These are phyloP conservation scores for Chernovozyma sophiae-reginae DNA, from an alignment of 1,139 yeast species.

Conservation along the genomic window DNA sequence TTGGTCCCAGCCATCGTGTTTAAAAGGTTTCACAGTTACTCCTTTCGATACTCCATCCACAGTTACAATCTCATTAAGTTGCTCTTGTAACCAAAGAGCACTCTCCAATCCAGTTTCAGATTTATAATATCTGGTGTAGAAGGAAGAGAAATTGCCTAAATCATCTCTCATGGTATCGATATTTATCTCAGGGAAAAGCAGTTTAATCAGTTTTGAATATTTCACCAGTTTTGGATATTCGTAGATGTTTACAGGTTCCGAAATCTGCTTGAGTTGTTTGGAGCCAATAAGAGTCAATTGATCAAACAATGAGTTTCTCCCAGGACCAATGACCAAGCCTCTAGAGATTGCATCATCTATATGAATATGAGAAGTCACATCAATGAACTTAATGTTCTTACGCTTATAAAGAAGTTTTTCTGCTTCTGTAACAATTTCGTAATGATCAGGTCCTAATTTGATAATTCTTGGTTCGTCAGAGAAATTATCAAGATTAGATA, in stretches of 20 bases:
- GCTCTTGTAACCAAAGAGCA: constrained; percentile 64
- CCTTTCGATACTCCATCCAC: constrained; percentile 31
- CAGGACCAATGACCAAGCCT: constrained; percentile 22
- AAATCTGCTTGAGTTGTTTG: constrained; percentile 26
- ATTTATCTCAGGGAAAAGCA: constrained; percentile 39
- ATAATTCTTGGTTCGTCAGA: constrained; percentile 21
- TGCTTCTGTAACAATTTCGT: constrained; percentile 46
- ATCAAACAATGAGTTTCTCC: constrained; percentile 12
- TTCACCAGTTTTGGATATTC: constrained; percentile 50
- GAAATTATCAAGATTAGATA: neutral
- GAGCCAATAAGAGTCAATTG: constrained; percentile 22
- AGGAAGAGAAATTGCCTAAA: constrained; percentile 63
- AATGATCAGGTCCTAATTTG: constrained; percentile 36
- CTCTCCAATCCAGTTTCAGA: constrained; percentile 66
- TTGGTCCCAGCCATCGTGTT: constrained; percentile 44
- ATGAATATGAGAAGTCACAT: constrained; percentile 53
- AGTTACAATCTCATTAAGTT: constrained; percentile 37
- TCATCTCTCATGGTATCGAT: constrained; percentile 46
- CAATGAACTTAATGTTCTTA: constrained; percentile 59
- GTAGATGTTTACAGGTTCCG: constrained; percentile 35
- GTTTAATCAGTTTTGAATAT: constrained; percentile 37
- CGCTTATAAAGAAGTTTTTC: constrained; percentile 55
- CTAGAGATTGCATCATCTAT: constrained; percentile 29
- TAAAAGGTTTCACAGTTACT: constrained; percentile 24
- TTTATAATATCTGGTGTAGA: constrained; percentile 78